Evolutionary conservation across 495 filamentous ascomycete genomes (phyloP), one percentile per base, ranked within the genome.

Genomic region (Beverwykella pulmonaria): DNA sequence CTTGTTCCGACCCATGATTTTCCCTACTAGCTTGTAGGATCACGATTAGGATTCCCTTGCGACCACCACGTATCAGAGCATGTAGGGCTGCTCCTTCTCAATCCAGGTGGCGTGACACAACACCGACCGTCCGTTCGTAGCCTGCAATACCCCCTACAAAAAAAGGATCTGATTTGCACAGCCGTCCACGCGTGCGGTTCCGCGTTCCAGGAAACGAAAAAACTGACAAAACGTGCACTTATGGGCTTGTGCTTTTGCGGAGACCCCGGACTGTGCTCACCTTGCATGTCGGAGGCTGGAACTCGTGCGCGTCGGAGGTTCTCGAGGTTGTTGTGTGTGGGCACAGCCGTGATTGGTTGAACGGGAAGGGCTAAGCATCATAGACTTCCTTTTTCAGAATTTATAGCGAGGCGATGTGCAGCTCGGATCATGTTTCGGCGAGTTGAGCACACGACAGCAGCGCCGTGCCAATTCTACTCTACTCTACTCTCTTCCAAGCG

Each of bases 231-330:
- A n/a, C n/a, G n/a, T n/a, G n/a, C n/a, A n/a, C n/a, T n/a, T n/a
- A n/a, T 34, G 32, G 6, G 12, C 32, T 29, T 6, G 29, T 2
- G 27, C 26, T 8, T 57, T 34, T 57, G 53, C 53, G 29, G 53
- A 57, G 53, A 19, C 53, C 53, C 53, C 30, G 53, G 30, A 41
- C n/a, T n/a, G n/a, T n/a, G n/a, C n/a, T 57, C 30, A 34, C 3
- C 15, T 7, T 57, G 17, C 29, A 20, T 34, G 29, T 41, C 32
- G 53, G 53, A 53, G 22, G 20, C 20, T 25, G 25, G 23, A 25
- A 14, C 26, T 15, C 9, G 20, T 53, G 47, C 9, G 15, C 14
- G n/a, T 53, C 26, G 25, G 50, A 27, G 50, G 19, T 53, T 6
- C 19, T 53, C 7, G 50, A 29, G n/a, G n/a, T 5, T 34, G 5